These are phyloP conservation scores for Alternaria gansuensis DNA, from an alignment of 2,329 filamentous ascomycete species.

Conservation along the genomic window DNA sequence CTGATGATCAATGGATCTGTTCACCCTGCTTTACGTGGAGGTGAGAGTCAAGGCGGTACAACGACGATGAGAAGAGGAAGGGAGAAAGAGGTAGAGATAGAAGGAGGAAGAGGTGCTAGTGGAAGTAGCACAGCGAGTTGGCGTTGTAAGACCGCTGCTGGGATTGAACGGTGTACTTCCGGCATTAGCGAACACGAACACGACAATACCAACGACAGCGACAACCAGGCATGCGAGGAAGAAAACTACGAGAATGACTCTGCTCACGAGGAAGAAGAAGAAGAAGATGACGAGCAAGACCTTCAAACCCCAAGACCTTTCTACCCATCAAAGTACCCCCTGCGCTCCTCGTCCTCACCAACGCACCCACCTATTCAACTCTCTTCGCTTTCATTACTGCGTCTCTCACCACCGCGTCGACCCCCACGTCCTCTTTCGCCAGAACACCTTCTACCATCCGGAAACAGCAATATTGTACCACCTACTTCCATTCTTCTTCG, in stretches of 20 bases:
- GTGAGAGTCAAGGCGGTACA: background rate
- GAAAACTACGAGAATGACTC: background rate
- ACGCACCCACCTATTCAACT: background rate
- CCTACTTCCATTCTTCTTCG: background rate
- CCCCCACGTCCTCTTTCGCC: background rate
- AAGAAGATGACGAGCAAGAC: background rate
- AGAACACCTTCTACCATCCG: too few species aligned
- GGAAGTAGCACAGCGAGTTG: conserved; percentile 1
- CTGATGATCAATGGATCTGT: background rate
- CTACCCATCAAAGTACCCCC: background rate
- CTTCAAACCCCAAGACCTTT: background rate
- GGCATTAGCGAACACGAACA: background rate
- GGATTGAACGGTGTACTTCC: background rate
- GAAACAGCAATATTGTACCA: background rate
- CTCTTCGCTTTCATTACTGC: background rate
- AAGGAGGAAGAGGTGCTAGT: background rate
- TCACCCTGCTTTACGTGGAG: background rate
- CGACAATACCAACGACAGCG: background rate
- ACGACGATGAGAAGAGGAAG: background rate
- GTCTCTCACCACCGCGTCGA: background rate
- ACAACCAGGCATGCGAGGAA: background rate
- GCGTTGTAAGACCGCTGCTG: background rate
- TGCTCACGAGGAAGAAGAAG: background rate
- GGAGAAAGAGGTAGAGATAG: background rate
- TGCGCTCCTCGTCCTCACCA: background rate